Percentiles rank a stretch among this genome's conserved stretches.
phyloP scores from a whole-genome alignment of 2,329 filamentous ascomycete species.

The Myriangium duriaei region DNA sequence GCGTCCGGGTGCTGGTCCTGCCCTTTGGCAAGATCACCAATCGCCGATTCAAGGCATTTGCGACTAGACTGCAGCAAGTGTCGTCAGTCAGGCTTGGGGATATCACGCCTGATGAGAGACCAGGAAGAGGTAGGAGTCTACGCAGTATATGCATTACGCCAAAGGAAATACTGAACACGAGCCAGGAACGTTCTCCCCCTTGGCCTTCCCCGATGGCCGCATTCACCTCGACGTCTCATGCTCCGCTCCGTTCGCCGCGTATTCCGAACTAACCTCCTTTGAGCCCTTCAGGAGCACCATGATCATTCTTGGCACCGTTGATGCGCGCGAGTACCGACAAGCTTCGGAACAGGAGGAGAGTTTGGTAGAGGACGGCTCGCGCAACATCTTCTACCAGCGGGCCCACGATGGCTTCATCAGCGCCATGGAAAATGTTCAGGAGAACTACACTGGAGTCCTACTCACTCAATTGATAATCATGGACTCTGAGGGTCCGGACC shows the following conservation, averaged over 20 bases:
- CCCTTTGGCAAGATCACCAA: slow-evolving; percentile 78
- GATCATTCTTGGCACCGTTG: slow-evolving; percentile 71
- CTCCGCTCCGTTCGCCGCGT: slow-evolving; percentile 64
- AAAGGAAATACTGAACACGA: too few species aligned
- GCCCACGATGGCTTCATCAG: slow-evolving; percentile 8
- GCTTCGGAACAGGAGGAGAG: slow-evolving; percentile 42
- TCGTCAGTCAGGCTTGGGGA: slow-evolving; percentile 75
- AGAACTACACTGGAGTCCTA: slow-evolving; percentile 62
- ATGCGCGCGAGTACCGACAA: slow-evolving; percentile 57
- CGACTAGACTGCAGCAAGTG: slow-evolving; percentile 64
- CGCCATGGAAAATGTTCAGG: slow-evolving; percentile 39
- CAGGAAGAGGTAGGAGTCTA: slow-evolving; percentile 81
- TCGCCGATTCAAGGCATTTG: slow-evolving; percentile 65
- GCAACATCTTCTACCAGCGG: slow-evolving; percentile 8
- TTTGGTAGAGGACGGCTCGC: slow-evolving; percentile 31
- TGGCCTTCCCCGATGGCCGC: slow-evolving; percentile 73
- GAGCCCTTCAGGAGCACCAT: slow-evolving; percentile 80
- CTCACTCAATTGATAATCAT: slow-evolving; percentile 72
- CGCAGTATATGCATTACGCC: too few species aligned
- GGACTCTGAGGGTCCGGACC: slow-evolving; percentile 50
- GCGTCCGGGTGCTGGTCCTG: slow-evolving; percentile 75
- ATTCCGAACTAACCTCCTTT: slow-evolving; percentile 72
- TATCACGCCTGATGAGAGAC: slow-evolving; percentile 70
- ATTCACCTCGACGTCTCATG: slow-evolving; percentile 83
- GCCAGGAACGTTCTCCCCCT: slow-evolving; percentile 82